These are phyloP conservation scores for Cordyceps sp. DNA, from an alignment of 2,329 filamentous ascomycete genomes.

Conservation along the genomic window DNA sequence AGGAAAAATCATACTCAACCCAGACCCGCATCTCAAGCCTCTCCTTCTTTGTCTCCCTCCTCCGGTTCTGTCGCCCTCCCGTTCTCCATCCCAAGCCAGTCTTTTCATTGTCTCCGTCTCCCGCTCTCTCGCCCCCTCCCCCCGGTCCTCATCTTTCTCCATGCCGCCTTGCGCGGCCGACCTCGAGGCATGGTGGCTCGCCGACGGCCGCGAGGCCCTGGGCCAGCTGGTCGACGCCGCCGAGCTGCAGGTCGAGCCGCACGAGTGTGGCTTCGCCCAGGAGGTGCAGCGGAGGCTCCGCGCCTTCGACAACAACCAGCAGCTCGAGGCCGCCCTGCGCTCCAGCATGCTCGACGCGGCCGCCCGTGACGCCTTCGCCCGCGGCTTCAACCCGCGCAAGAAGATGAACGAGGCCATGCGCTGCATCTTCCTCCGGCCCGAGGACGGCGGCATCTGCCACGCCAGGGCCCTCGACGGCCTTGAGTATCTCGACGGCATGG, in stretches of 20 bases:
- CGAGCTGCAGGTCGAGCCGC: conserved; percentile 5
- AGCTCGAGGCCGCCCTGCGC: conserved; percentile 6
- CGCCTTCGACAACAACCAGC: conserved; percentile 13
- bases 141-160: not conserved
- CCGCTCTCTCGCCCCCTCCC: too few relatives aligned
- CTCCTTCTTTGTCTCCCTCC: too few relatives aligned
- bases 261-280: conserved; percentile 16
- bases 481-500: conserved; percentile 14
- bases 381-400: conserved; percentile 11
- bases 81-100: too few relatives aligned
- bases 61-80: too few relatives aligned
- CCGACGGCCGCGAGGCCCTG: conserved; percentile 9
- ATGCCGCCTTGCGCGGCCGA: conserved; percentile 16
- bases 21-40: not conserved
- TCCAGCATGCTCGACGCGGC: conserved; percentile 7
- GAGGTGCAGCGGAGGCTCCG: conserved; percentile 13
- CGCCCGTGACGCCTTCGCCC: conserved; percentile 2
- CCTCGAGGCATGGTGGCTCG: conserved; percentile 18
- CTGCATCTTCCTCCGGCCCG: conserved; percentile 10
- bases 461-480: conserved; percentile 13
- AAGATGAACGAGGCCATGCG: conserved; percentile 9
- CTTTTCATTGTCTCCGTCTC: too few relatives aligned
- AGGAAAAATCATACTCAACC: not conserved
- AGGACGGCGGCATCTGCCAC: conserved; percentile 12
- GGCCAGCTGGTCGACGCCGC: conserved; percentile 9